Conservation (phyloP, 345 rosid species). For the Capsella bursapastoris region DNA sequence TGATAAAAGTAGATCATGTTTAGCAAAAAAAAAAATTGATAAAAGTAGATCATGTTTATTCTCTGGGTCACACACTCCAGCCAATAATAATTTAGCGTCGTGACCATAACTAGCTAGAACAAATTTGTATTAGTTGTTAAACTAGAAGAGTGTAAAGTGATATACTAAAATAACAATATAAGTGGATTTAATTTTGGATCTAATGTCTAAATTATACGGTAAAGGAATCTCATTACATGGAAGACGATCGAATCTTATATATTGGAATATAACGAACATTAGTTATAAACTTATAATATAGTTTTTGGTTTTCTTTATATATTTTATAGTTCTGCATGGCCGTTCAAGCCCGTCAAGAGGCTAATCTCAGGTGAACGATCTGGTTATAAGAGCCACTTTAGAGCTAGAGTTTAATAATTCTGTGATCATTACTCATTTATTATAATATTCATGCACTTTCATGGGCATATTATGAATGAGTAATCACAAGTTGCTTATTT, state of each 20-base stretch:
- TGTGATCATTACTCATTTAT: too few relatives aligned
- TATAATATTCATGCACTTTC: background rate
- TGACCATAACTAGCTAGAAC: too few relatives aligned
- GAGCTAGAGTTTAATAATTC: background rate
- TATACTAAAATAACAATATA: background rate
- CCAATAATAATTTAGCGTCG: constrained; percentile 22
- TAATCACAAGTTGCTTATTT: constrained; percentile 8
- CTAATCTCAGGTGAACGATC: constrained; percentile 10
- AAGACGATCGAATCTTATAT: constrained; percentile 19
- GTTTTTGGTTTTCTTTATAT: background rate
- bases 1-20: background rate
- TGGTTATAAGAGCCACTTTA: constrained; percentile 32
- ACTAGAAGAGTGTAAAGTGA: background rate
- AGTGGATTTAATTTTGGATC: constrained; percentile 27
- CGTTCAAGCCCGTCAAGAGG: constrained; percentile 26
- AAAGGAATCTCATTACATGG: constrained; percentile 23
- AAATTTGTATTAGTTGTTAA: too few relatives aligned
- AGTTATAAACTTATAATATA: background rate
- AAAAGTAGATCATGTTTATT: background rate
- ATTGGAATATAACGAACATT: constrained; percentile 27
- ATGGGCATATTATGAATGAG: background rate
- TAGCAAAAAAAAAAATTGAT: too few relatives aligned
- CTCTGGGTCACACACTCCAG: constrained; percentile 12
- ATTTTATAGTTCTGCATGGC: background rate
- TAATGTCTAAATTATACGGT: background rate